Evolutionary conservation across 2,329 filamentous ascomycete genomes (phyloP).

Genomic region (Shiraia bambusicola): DNA sequence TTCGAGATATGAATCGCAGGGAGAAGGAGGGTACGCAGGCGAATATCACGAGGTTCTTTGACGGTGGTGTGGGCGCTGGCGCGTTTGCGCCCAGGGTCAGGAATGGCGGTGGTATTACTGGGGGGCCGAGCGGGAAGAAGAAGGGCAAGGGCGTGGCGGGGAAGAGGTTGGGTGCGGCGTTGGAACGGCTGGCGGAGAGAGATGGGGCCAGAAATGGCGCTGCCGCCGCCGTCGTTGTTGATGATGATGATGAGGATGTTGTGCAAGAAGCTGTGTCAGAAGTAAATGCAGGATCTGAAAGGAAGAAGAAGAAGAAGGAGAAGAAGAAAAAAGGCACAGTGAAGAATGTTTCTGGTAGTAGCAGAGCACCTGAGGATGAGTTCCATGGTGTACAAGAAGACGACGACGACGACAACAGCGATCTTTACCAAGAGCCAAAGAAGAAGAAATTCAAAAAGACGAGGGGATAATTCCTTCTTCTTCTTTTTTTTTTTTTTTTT

Average conservation of each 20-base stretch:
- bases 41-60: slow-evolving; percentile 94
- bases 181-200: slow-evolving; percentile 33
- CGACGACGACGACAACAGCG: slow-evolving; percentile 22
- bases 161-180: slow-evolving; percentile 39
- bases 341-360: slow-evolving; percentile 12
- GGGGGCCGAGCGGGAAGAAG: slow-evolving; percentile 57
- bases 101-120: slow-evolving; percentile 48
- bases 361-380: slow-evolving; percentile 10
- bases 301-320: too few species aligned
- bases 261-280: slow-evolving; percentile 11
- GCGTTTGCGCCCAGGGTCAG: slow-evolving; percentile 71
- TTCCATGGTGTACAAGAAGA: slow-evolving; percentile 12
- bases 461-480: background rate
- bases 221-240: too few species aligned
- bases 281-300: slow-evolving; percentile 3
- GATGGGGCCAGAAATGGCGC: slow-evolving; percentile 29
- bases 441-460: slow-evolving; percentile 29
- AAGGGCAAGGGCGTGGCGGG: slow-evolving; percentile 34
- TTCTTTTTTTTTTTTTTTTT: too few species aligned
- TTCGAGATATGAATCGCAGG: slow-evolving; percentile 89
- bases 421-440: slow-evolving; percentile 31
- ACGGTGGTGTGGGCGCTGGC: slow-evolving; percentile 70
- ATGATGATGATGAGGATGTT: slow-evolving; percentile 22
- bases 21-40: slow-evolving; percentile 88
- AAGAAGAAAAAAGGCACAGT: slow-evolving; percentile 27